Conservation (phyloP, 352 stramenopile species). For the Phytophthora cactorum region DNA sequence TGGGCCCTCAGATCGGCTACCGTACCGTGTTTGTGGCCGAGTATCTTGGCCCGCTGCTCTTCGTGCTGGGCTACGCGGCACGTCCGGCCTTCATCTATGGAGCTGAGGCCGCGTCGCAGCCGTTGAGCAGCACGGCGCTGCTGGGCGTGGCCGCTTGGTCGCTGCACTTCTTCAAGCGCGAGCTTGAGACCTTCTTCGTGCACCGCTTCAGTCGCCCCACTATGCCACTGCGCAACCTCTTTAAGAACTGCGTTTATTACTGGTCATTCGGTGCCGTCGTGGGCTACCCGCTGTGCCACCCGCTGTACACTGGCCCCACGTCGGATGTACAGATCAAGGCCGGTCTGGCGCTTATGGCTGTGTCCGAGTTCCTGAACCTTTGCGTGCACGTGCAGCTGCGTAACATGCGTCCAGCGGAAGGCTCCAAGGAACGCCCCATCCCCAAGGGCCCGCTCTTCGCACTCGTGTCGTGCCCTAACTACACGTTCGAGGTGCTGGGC, state of each 20-base stretch:
- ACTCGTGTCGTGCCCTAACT: constrained; percentile 92
- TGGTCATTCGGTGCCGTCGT: constrained; percentile 85
- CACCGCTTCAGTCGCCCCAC: constrained; percentile 89
- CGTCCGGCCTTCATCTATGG: constrained; percentile 82
- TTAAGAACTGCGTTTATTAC: constrained; percentile 93
- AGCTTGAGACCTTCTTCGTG: constrained; percentile 90
- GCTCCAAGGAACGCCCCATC: constrained; percentile 73
- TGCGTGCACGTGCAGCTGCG: constrained; percentile 87
- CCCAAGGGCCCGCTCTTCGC: constrained; percentile 79
- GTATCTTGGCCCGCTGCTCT: constrained; percentile 86
- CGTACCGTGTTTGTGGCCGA: constrained; percentile 89
- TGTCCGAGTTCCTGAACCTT: constrained; percentile 88
- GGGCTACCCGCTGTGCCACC: constrained; percentile 86
- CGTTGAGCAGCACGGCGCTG: constrained; percentile 50
- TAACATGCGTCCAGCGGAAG: constrained; percentile 77
- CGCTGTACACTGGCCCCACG: constrained; percentile 58
- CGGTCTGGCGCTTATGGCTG: constrained; percentile 61
- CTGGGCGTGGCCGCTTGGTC: constrained; percentile 74
- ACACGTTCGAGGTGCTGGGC: constrained; percentile 90
- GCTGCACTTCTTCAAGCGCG: constrained; percentile 87
- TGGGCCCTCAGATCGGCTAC: constrained; percentile 90
- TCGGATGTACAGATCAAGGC: constrained; percentile 62
- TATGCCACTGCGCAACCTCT: constrained; percentile 90
- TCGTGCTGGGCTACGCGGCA: constrained; percentile 81
- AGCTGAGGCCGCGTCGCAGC: constrained; percentile 38